Evolutionary conservation across 192 early-diverging fungal genomes (phyloP), one percentile per base, ranked within the genome.

Genomic region (Coemansia sp.): DNA sequence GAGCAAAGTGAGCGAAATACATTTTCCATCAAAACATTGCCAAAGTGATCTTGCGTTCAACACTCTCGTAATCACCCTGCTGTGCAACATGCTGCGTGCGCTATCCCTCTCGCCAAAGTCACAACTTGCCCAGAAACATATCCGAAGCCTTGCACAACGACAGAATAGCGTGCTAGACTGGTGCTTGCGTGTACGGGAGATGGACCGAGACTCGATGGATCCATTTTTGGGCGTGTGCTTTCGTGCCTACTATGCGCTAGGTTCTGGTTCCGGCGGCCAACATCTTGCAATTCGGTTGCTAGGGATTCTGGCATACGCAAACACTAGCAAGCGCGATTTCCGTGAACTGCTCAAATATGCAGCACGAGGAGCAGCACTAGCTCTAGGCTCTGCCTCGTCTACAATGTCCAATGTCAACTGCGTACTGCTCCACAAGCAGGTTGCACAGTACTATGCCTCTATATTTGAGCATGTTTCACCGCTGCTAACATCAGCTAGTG

Each of bases 1-100:
- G 37, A 20, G 37, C 8, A 53, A 53, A 58, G 19, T 39, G 16
- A 41, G 54, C 20, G 17, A 17, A 7, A 60, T 43, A 5, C 70
- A 68, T 2, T 81, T 81, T 16, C 74, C 79, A 0, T 61, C 65
- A 5, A 32, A 45, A 7, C 65, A 67, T 19, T 73, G 67, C 60
- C 53, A 69, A 40, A 60, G 65, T 49, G 71, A 75, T 43, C 19
- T 63, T 53, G 22, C 50, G 39, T 81, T 81, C 55, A 75, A 81
- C 45, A 48, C 50, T 9, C 74, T 73, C 8, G 74, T 76, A 6
- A 63, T 64, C 20, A 68, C 63, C 14, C 44, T 81, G 7, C 54
- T 81, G 37, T 72, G 78, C 73, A 81, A 81, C 46, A 53, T 71
- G n/a, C 67, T 81, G 25, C 78, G 78, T n/a, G 63, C 65, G 7